Evolutionary conservation across 2,329 filamentous ascomycete genomes (phyloP).

Genomic region (Beauveria australis): DNA sequence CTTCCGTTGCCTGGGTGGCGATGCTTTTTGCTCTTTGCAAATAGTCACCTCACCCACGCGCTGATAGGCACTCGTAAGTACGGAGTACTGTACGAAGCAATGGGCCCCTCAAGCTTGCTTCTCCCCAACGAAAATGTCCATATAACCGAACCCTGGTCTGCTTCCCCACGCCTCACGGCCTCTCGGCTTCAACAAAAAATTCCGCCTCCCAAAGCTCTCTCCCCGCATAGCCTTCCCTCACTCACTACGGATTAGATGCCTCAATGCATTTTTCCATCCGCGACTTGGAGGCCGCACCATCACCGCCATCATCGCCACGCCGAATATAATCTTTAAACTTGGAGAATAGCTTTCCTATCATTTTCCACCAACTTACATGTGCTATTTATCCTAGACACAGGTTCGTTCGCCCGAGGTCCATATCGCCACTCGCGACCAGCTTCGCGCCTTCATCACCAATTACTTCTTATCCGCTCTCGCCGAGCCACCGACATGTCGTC

Average conservation of each 20-base stretch:
- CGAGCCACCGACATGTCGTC: not conserved
- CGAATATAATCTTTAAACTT: too few species aligned
- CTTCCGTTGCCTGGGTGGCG: not conserved
- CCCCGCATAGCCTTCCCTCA: not conserved
- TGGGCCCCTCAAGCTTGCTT: not conserved
- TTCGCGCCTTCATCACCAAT: too few species aligned
- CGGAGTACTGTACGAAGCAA: too few species aligned
- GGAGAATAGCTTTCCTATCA: too few species aligned
- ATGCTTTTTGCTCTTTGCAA: not conserved
- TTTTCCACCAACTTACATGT: not conserved
- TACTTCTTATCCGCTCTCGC: not conserved
- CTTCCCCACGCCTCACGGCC: not conserved
- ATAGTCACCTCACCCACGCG: too few species aligned
- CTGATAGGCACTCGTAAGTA: too few species aligned
- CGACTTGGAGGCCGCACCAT: not conserved
- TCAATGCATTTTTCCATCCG: not conserved
- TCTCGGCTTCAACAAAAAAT: constrained; percentile 9
- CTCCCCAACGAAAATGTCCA: constrained; percentile 3
- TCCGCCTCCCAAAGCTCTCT: not conserved
- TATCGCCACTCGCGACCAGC: not conserved
- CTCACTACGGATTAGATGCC: not conserved
- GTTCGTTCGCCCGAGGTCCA: not conserved
- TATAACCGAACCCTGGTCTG: not conserved
- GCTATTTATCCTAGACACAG: not conserved
- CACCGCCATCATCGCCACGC: not conserved